A percentile compares a stretch with the other conserved stretches of the same genome.
Evolutionary conservation across 2,329 filamentous ascomycete species (phyloP).

Genomic region (Xylaria sp.): DNA sequence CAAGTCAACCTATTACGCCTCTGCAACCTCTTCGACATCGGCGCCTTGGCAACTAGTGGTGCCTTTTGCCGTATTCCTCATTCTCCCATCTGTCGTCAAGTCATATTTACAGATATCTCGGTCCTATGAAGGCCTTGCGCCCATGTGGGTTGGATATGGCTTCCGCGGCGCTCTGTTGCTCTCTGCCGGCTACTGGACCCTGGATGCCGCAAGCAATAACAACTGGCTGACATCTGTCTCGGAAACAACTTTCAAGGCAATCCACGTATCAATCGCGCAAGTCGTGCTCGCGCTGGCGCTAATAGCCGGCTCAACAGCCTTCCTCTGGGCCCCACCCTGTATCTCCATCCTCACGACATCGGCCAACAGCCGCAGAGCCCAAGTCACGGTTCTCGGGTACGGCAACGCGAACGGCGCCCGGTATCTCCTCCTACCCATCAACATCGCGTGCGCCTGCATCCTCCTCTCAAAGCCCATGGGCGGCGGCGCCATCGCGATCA

Average conservation of each 20-base stretch:
- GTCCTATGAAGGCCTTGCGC: constrained; percentile 88
- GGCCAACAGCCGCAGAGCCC: constrained; percentile 58
- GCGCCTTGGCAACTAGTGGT: constrained; percentile 88
- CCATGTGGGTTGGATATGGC: constrained; percentile 83
- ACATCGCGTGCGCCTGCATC: constrained; percentile 79
- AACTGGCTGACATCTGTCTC: constrained; percentile 76
- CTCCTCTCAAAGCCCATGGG: constrained; percentile 96
- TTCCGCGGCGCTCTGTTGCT: constrained; percentile 81
- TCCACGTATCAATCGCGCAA: constrained; percentile 83
- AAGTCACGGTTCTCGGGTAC: constrained; percentile 87
- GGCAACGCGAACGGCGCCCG: constrained; percentile 92
- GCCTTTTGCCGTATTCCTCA: constrained; percentile 77
- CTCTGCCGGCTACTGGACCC: constrained; percentile 83
- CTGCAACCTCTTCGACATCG: constrained; percentile 89
- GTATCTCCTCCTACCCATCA: constrained; percentile 85
- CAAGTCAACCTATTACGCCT: constrained; percentile 94
- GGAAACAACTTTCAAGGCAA: constrained; percentile 73
- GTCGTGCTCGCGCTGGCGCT: constrained; percentile 81
- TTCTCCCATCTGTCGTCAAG: constrained; percentile 79
- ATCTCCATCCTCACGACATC: constrained; percentile 74
- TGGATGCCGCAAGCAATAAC: constrained; percentile 89
- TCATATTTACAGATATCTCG: constrained; percentile 84
- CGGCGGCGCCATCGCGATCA: constrained; percentile 81
- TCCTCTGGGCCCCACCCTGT: constrained; percentile 85
- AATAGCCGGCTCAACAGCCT: constrained; percentile 85